Evolutionary conservation across 345 rosid species (phyloP).

Genomic region (Corchorus capsularis): DNA sequence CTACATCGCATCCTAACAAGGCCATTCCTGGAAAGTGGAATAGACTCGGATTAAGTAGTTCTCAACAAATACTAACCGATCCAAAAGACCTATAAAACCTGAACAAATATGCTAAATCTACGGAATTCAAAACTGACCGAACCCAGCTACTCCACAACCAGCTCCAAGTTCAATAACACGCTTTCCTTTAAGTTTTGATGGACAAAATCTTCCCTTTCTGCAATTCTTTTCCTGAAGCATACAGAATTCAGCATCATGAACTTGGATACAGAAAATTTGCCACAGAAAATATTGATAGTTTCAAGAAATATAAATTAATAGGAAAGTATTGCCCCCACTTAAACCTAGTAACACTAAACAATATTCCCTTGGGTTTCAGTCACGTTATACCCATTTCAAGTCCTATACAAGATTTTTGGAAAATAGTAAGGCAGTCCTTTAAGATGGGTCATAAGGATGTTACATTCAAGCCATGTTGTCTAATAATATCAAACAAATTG

Average conservation of each 20-base stretch:
- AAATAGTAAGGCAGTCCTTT: background rate
- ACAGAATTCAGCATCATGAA: background rate
- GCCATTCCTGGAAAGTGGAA: conserved; percentile 73
- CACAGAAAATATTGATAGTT: background rate
- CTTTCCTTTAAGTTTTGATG: conserved; percentile 84
- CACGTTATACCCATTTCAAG: background rate
- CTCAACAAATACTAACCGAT: conserved; percentile 3
- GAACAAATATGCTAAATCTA: conserved; percentile 6
- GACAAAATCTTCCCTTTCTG: conserved; percentile 81
- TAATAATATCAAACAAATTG: background rate
- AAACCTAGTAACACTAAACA: background rate
- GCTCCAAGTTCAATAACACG: conserved; percentile 94
- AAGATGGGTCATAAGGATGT: background rate
- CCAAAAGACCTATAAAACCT: conserved; percentile 16
- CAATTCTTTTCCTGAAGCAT: conserved; percentile 75
- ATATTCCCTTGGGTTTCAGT: background rate
- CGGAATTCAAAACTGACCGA: conserved; percentile 60
- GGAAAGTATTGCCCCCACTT: background rate
- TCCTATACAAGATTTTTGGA: background rate
- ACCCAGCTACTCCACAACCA: conserved; percentile 96
- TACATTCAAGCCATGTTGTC: background rate
- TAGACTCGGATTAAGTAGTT: conserved; percentile 13
- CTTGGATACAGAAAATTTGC: background rate
- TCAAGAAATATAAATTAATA: conserved; percentile 13
- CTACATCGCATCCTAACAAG: conserved; percentile 81